These are phyloP conservation scores for Cordyceps militaris DNA, from an alignment of 2,329 filamentous ascomycete species.

Conservation along the genomic window DNA sequence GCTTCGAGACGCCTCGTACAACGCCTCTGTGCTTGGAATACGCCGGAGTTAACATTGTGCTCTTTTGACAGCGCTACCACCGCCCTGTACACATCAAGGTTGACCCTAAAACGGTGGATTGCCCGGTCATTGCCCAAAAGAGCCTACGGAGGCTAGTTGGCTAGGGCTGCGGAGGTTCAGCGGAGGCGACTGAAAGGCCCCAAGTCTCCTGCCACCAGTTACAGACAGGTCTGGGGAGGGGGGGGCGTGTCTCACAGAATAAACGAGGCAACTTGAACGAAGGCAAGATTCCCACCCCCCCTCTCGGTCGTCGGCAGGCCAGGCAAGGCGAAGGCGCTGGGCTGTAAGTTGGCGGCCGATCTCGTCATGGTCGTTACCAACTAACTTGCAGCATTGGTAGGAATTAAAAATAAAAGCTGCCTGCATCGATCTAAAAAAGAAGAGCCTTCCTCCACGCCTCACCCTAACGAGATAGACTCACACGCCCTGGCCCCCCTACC, in stretches of 20 bases:
- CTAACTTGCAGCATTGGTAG: neutral
- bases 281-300: neutral
- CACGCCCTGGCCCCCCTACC: neutral
- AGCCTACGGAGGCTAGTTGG: neutral
- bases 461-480: neutral
- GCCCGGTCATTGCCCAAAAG: constrained; percentile 3
- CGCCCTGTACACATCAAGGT: neutral
- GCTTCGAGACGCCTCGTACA: constrained; percentile 1
- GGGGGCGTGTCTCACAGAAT: neutral
- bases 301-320: constrained; percentile 10
- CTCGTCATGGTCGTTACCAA: constrained; percentile 5
- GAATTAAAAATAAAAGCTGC: neutral
- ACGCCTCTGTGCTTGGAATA: neutral
- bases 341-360: constrained; percentile 11
- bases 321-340: constrained; percentile 12
- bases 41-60: constrained; percentile 8
- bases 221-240: neutral
- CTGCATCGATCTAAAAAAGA: constrained; percentile 6
- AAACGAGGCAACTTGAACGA: neutral
- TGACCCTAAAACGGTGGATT: neutral
- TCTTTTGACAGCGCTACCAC: neutral
- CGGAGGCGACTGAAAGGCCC: constrained; percentile 2
- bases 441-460: neutral
- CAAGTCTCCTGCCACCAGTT: neutral
- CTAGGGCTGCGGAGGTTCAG: constrained; percentile 10